Base-by-base conservation (phyloP, 148 eudicot species). In the Fallopia convolvulus region DNA sequence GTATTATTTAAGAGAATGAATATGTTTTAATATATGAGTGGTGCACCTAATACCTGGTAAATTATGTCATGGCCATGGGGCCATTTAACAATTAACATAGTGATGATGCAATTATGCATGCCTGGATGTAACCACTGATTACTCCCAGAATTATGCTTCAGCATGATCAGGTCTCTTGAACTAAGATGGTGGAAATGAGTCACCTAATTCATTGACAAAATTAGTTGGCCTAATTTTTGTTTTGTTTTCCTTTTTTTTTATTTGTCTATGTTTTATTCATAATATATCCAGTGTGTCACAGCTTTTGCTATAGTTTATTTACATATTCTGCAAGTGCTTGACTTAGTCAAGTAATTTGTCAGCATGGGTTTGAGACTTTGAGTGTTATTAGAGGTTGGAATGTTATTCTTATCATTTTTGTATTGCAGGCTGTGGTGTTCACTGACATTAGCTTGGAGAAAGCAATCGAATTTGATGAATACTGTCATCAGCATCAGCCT, bases 401-500 rank as follows among this genome's bases (percentile, higher is more conserved):
- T 68, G 33, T 17, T 61, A 23, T 12, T 15, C 72, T 36, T 44
- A 73, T 73, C 75, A 12, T 73, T n/a, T 17, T 32, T 36, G 36
- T 15, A 36, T 50, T 81, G 76, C 84, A 86, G 84, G 88, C 86
- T 76, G 86, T 86, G 17, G 86, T 86, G 56, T 81, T 83, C 72
- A 86, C 86, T 50, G 83, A 86, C 80, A 79, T 83, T 68, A 70
- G 81, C 81, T 71, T 86, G 75, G 86, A 86, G 66, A 79, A 86
- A 65, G 86, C 88, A 30, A 79, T 83, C 36, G 82, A 83, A 72
- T 86, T 79, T 79, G 81, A 86, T 83, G 86, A 81, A 71, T 86
- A 76, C 76, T 86, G 88, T 75, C 88, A 77, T 66, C 78, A 49
- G 20, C 88, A 86, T 81, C 79, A 83, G 14, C 88, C 86, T 70